These are phyloP conservation scores for Dactylorhiza incarnata DNA, from an alignment of 106 monocot genomes.

Conservation along the genomic window DNA sequence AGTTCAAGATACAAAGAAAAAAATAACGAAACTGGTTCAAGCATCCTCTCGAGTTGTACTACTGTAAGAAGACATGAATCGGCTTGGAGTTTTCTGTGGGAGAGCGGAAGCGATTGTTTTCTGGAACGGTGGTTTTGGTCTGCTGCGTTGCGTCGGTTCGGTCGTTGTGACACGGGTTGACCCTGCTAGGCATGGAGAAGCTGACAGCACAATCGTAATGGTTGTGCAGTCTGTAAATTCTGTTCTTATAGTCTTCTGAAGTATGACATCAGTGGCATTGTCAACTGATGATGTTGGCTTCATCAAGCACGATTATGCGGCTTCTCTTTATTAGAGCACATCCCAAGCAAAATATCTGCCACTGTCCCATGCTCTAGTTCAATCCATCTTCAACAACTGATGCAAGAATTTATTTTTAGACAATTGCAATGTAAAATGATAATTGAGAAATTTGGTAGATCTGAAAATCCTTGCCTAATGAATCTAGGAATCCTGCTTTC, in stretches of 20 bases:
- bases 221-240: conserved; percentile 82
- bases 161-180: no score
- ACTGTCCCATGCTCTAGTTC: conserved; percentile 93
- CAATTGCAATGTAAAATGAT: background rate
- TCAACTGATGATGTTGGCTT: conserved; percentile 53
- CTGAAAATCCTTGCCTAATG: conserved; percentile 37
- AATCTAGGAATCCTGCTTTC: conserved; percentile 62
- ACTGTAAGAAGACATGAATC: no score
- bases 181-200: no score
- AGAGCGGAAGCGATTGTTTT: no score
- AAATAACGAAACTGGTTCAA: no score
- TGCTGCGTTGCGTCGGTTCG: no score
- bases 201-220: conserved; percentile 84
- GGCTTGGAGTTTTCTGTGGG: no score
- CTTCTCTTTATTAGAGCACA: background rate
- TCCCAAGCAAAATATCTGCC: no score
- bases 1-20: no score
- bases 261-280: conserved; percentile 72
- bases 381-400: conserved; percentile 76
- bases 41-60: no score
- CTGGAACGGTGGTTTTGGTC: no score
- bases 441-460: background rate
- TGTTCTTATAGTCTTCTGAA: conserved; percentile 74
- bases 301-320: no score
- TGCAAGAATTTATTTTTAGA: background rate